Evolutionary conservation across 2,329 filamentous ascomycete genomes (phyloP), one percentile per base, ranked within the genome.

Genomic region (Chalaropsis ovoidea): DNA sequence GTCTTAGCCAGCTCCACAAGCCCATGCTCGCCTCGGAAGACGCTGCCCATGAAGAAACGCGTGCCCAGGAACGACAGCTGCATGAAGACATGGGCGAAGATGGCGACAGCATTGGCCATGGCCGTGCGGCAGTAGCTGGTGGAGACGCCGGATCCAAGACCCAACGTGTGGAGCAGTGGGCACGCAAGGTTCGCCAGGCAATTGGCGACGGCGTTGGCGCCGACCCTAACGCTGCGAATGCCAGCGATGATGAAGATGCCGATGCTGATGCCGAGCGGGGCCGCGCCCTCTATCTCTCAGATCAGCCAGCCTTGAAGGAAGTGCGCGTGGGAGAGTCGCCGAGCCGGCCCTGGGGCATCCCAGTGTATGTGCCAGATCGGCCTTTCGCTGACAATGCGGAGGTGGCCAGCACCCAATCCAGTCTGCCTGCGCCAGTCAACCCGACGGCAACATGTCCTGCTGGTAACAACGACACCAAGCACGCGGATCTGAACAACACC

Each of bases 321-420:
- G 84, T 97, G 10, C 82, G 93, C n/a, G 86, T 97, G 24, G 93
- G 93, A 54, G 93, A 97, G 75, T 95, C 90, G 15, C 93, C 93
- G 4, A 95, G 89, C 74, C 82, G 93, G 56, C 93, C 93, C 15
- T 96, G 92, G 92, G 92, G 92, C 5, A 95, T 96, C 63, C 84
- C 85, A 4, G 86, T 96, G 0, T 92, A 92, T 2, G 74, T 83
- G 45, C 78, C 7, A 49, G 24, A 39, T 41, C 22, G 41, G 22
- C 41, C n/a, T 4, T 8, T 15, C 31, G 8, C n/a, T 15, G 47
- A 45, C 15, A 35, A 43, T 7, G 52, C 24, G 1, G 47, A 47
- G 0, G 47, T 6, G 17, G 58, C 42, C 10, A 63, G 61, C 11
- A 49, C 43, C 10, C 61, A 52, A 41, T 67, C 62, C 8, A 67